Base-by-base conservation (phyloP, 2,329 filamentous ascomycete genomes). In the Aspergillus flavus region DNA sequence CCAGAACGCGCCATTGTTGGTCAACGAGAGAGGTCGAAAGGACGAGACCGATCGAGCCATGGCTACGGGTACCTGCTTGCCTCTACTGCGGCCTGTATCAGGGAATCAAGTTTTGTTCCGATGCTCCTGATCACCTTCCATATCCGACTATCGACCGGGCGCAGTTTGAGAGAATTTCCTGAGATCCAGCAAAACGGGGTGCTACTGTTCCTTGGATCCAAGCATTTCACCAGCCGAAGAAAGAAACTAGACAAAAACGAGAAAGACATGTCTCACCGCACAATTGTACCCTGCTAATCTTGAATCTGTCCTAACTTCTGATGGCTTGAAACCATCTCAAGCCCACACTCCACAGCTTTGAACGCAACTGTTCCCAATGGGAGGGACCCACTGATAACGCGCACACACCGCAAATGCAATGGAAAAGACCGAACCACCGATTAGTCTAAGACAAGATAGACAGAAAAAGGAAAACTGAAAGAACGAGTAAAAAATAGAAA, bases 211-310 rank as follows among this genome's bases (percentile, higher is more conserved):
- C n/a, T 36, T 36, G 19, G 28, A 10, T 6, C n/a, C 50, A 32
- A 54, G 52, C 21, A n/a, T 32, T 32, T 36, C 52, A 36, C 19
- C 52, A 2, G 21, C 28, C 28, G 19, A 54, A 36, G 32, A 32
- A 53, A 30, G 30, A 52, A 28, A 32, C 23, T 12, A 53, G 21
- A 53, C 10, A 21, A 6, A n/a, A 26, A 39, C 12, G n/a, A 23
- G 32, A 55, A 39, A 55, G 52, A 55, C 32, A 55, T 55, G 52
- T 55, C 52, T 55, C 52, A 55, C 32, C 52, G n/a, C n/a, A 19
- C 21, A 26, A 26, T 36, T 19, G 32, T 55, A 41, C 9, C 39
- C 19, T n/a, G 28, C 36, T 23, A 55, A 55, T 39, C 36, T 36
- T 36, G 52, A 34, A 39, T 4, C 28, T 16, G 26, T 52, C 19